Evolutionary conservation across 768 basidiomycete genomes (phyloP), one percentile per base, ranked within the genome.

Genomic region (Albatrellus ellisii): DNA sequence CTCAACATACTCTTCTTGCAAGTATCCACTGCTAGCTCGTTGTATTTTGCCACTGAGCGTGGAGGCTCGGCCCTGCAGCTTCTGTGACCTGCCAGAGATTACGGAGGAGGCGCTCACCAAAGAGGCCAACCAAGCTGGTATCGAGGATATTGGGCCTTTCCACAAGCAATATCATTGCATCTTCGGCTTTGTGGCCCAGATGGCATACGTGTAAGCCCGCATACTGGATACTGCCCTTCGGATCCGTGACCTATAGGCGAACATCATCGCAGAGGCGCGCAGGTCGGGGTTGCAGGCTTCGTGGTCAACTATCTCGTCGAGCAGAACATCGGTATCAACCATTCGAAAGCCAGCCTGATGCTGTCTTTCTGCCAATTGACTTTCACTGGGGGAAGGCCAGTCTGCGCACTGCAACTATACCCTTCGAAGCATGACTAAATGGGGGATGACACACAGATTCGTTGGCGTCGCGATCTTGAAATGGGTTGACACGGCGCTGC

Each of bases 331-430:
- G 72, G 72, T 28, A 67, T 76, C 47, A 52, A 52, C 39, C 60
- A 68, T 26, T 58, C 76, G 4, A 58, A 61, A 45, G 79, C 77
- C 31, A 77, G 79, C 43, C 60, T 75, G 40, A 57, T 83, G 42
- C 79, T 81, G 51, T 84, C 80, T 6, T 77, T 77, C 55, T 81
- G 76, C 50, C 75, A 82, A 52, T 66, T 82, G 56, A 77, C 76
- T 12, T 79, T 79, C 55, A 75, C 77, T 2, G 57, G 73, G 14
- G 75, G 73, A 46, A 66, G 77, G 70, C 28, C 22, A 34, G 18
- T n/a, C 11, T 38, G 37, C 27, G 26, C 20, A 25, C 41, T 24
- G 28, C 15, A 9, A 39, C 24, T 48, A 46, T 55, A 51, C 49
- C 46, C 43, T 44, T 53, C 22, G 35, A 11, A 27, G n/a, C 29